Conservation (phyloP, 805 yeast genomes). For the Wickerhamiella slavikovae region DNA sequence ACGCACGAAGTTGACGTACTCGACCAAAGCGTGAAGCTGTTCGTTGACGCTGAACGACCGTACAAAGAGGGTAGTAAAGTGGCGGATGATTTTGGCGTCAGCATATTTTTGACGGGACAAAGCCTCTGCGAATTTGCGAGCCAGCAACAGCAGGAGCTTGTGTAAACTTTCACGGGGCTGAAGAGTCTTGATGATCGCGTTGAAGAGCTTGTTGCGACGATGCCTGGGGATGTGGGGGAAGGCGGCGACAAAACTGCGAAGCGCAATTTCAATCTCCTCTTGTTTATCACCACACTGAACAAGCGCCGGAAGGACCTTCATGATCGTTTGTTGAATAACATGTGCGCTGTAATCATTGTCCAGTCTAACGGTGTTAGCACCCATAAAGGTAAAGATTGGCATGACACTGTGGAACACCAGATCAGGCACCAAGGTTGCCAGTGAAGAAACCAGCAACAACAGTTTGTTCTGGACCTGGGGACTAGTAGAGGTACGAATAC, state of each 20-base stretch:
- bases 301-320: slow-evolving; percentile 79
- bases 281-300: slow-evolving; percentile 28
- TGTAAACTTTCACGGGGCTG: slow-evolving; percentile 49
- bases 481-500: slow-evolving; percentile 71
- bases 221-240: slow-evolving; percentile 92
- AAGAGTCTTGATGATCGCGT: slow-evolving; percentile 59
- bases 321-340: slow-evolving; percentile 79
- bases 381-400: slow-evolving; percentile 99
- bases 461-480: slow-evolving; percentile 91
- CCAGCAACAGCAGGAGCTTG: slow-evolving; percentile 54
- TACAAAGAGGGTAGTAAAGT: slow-evolving; percentile 51
- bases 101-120: slow-evolving; percentile 25
- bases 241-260: slow-evolving; percentile 84
- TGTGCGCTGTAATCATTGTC: slow-evolving; percentile 89
- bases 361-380: slow-evolving; percentile 89
- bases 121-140: slow-evolving; percentile 45
- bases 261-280: slow-evolving; percentile 62
- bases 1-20: slow-evolving; percentile 9
- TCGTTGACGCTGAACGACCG: slow-evolving; percentile 47
- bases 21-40: slow-evolving; percentile 20
- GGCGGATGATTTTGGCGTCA: slow-evolving; percentile 48
- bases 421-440: slow-evolving; percentile 81
- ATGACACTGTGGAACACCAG: slow-evolving; percentile 83
- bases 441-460: slow-evolving; percentile 62
- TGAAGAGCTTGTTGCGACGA: slow-evolving; percentile 70